Percentiles rank a stretch among this genome's conserved stretches.
Conservation (phyloP, 768 basidiomycete genomes). For the Crepidotus variabilis region DNA sequence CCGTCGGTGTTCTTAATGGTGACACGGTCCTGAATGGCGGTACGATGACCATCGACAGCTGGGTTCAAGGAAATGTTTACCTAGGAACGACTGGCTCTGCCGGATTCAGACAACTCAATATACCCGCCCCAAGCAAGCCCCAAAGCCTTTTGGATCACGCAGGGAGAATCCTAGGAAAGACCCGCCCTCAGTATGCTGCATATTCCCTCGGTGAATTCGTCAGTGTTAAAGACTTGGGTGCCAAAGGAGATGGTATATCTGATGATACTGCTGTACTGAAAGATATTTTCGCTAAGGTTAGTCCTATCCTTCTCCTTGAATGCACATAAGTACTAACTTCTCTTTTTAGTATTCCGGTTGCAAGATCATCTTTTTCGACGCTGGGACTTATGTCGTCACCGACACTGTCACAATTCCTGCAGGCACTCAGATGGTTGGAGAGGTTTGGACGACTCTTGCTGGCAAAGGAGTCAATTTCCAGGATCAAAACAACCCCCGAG, state of each 20-base stretch:
- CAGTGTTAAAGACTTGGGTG: slow-evolving; percentile 67
- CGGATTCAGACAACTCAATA: slow-evolving; percentile 45
- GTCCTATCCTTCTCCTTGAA: not conserved
- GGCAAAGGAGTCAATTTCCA: slow-evolving; percentile 43
- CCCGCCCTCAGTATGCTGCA: slow-evolving; percentile 63
- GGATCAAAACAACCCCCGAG: slow-evolving; percentile 36
- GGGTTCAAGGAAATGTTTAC: slow-evolving; percentile 79
- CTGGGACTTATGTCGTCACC: slow-evolving; percentile 53
- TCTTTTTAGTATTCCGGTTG: slow-evolving; percentile 52
- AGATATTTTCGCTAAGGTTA: slow-evolving; percentile 53
- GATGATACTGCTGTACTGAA: slow-evolving; percentile 76
- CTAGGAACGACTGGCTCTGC: slow-evolving; percentile 42
- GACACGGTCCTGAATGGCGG: slow-evolving; percentile 55
- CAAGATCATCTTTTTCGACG: slow-evolving; percentile 81
- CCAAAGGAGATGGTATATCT: slow-evolving; percentile 68
- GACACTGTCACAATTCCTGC: slow-evolving; percentile 54
- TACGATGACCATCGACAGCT: slow-evolving; percentile 55
- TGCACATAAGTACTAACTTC: not conserved
- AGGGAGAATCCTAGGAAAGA: slow-evolving; percentile 59
- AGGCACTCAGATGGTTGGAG: slow-evolving; percentile 53
- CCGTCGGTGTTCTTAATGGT: slow-evolving; percentile 54
- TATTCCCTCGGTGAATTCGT: slow-evolving; percentile 64
- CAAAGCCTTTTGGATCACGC: slow-evolving; percentile 46
- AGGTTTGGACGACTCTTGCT: slow-evolving; percentile 55
- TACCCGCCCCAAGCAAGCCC: slow-evolving; percentile 50